Base-by-base conservation (phyloP, 2,329 filamentous ascomycete species). In the Fusarium oligoseptatum region DNA sequence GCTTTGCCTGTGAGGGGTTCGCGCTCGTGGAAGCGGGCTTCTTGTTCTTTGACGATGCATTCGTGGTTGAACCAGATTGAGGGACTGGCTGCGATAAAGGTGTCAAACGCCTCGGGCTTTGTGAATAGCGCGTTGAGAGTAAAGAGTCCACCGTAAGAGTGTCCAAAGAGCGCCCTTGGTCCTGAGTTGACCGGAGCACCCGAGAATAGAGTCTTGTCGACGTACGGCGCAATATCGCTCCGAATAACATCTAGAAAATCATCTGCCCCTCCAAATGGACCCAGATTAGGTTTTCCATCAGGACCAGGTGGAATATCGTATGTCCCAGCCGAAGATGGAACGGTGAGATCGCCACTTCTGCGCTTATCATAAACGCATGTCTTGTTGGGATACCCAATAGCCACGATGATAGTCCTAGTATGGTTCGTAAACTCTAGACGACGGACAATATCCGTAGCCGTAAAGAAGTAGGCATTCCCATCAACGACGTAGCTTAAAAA, bases 91-190 rank as follows among this genome's bases (percentile, higher is more conserved):
- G 83, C 83, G 15, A 87, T 81, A 62, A 84, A 87, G 1, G 81
- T 82, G 50, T 87, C 82, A 65, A 88, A 88, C 2, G 81, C 76
- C 2, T 76, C 73, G 0, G 85, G 83, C 4, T 79, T 78, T 0
- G 81, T 84, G 66, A 85, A 84, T 0, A 88, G 79, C 0, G 84
- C 79, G 64, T 87, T 85, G 0, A 88, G 79, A 3, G 82, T 77
- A 50, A 88, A 88, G 0, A 88, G 75, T 0, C 86, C 87, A 3
- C 86, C 86, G 45, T 85, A 87, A 0, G 86, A 88, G 66, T 88
- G 87, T 0, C 87, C 87, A 32, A 84, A 87, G 1, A 88, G 78
- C 0, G 84, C 86, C 43, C 85, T 85, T n/a, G 81, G 81, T 0
- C 78, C 74, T 12, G 82, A 76, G 76, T 75, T 60, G 79, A 85